phyloP scores from a whole-genome alignment of 1,284 basidiomycete genomes.

The Blastosporella zonata region DNA sequence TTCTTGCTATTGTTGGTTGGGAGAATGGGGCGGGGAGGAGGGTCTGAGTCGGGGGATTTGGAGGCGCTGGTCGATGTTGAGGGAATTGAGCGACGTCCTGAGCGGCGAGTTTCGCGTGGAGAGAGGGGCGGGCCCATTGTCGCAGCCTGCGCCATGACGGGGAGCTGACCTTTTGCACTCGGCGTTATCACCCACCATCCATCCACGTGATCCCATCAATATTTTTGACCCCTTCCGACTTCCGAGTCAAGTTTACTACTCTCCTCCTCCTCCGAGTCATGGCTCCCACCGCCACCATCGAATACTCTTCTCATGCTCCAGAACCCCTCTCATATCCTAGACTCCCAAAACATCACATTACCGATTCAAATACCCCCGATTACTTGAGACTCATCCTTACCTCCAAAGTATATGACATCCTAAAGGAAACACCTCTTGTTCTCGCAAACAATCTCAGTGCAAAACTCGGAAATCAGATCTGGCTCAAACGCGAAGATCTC shows the following conservation, averaged over 20 bases:
- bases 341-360: conserved; percentile 63
- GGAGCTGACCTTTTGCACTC: conserved; percentile 6
- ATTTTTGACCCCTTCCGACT: conserved; percentile 5
- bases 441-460: conserved; percentile 84
- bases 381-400: conserved; percentile 93
- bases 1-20: conserved; percentile 47
- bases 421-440: conserved; percentile 91
- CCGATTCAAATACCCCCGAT: conserved; percentile 78
- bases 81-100: conserved; percentile 66
- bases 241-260: too few relatives aligned
- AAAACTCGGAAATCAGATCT: conserved; percentile 89
- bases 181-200: conserved; percentile 8
- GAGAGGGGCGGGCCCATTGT: conserved; percentile 74
- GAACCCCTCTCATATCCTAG: conserved; percentile 64
- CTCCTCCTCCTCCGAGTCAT: conserved; percentile 25
- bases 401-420: conserved; percentile 91
- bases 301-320: conserved; percentile 67
- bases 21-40: conserved; percentile 42
- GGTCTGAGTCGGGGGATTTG: conserved; percentile 73
- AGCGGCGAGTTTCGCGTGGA: conserved; percentile 72
- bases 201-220: conserved; percentile 10
- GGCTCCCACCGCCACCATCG: conserved; percentile 52
- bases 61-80: conserved; percentile 63
- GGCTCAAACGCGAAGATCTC: conserved; percentile 92
- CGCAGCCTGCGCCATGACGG: conserved; percentile 34